These are phyloP conservation scores for Phytopythium helicoides DNA, from an alignment of 352 stramenopile species.

Conservation along the genomic window DNA sequence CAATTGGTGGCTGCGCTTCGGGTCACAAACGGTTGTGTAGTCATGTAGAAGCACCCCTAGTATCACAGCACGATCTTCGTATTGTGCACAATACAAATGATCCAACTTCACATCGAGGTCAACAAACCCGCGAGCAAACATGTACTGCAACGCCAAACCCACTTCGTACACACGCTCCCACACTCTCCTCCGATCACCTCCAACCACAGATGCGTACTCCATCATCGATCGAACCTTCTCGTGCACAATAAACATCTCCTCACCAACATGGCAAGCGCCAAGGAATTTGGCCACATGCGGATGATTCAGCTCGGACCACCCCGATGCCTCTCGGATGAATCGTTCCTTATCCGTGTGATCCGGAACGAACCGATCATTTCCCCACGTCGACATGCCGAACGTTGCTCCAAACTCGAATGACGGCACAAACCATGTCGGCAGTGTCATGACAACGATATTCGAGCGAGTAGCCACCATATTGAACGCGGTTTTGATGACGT, in stretches of 20 bases:
- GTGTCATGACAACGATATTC: too few relatives aligned
- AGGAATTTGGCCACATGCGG: constrained; percentile 1
- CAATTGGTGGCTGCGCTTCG: too few relatives aligned
- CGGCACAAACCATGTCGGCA: too few relatives aligned
- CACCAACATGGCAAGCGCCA: constrained; percentile 4
- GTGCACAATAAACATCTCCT: neutral
- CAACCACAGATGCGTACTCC: neutral
- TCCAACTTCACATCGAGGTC: too few relatives aligned
- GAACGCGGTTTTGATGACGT: neutral
- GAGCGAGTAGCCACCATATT: neutral
- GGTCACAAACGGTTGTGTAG: too few relatives aligned
- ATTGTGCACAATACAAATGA: neutral
- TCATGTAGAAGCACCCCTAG: too few relatives aligned
- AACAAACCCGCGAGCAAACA: neutral
- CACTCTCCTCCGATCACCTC: neutral
- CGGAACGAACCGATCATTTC: neutral
- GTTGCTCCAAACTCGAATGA: neutral
- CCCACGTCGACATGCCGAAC: neutral
- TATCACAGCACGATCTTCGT: neutral
- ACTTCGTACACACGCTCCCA: neutral
- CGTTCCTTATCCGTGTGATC: neutral
- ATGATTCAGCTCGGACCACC: neutral
- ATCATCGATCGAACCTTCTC: constrained; percentile 1
- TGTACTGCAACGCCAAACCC: neutral
- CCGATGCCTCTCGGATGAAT: neutral